Evolutionary conservation across 352 stramenopile genomes (phyloP).

Genomic region (Globisporangium spinosum): DNA sequence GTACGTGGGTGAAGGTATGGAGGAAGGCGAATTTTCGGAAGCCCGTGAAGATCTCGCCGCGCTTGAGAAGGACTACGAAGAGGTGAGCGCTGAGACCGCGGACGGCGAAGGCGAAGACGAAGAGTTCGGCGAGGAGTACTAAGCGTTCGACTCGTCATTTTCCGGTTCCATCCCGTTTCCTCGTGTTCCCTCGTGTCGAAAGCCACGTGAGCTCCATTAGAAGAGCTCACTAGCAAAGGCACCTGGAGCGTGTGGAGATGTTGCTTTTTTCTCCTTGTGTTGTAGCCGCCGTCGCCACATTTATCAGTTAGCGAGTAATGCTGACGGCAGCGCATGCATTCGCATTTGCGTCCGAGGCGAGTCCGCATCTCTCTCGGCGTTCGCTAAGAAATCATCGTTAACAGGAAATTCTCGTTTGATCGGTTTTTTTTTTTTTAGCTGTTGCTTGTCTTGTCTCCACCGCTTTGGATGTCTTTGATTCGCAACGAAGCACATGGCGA

Average conservation of each 20-base stretch:
- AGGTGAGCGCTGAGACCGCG: conserved; percentile 95
- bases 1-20: conserved; percentile 98
- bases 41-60: conserved; percentile 96
- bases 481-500: no score
- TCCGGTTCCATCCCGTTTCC: background rate
- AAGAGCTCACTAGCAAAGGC: conserved; percentile 1
- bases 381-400: background rate
- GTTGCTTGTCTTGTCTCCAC: background rate
- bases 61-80: conserved; percentile 99
- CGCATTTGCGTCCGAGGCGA: background rate
- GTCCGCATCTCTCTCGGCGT: background rate
- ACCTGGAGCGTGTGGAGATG: background rate
- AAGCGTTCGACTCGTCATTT: conserved; percentile 17
- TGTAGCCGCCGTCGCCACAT: background rate
- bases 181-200: background rate
- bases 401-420: conserved; percentile 1
- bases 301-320: conserved; percentile 11
- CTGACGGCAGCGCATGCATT: background rate
- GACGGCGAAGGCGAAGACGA: conserved; percentile 92
- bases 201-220: conserved; percentile 1
- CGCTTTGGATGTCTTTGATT: background rate
- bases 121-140: conserved; percentile 89
- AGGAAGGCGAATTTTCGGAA: conserved; percentile 98
- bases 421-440: background rate
- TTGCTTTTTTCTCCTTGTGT: conserved; percentile 1